Conservation (phyloP, 2,329 filamentous ascomycete species). For the Ophiocordyceps camponoti-leonardi region DNA sequence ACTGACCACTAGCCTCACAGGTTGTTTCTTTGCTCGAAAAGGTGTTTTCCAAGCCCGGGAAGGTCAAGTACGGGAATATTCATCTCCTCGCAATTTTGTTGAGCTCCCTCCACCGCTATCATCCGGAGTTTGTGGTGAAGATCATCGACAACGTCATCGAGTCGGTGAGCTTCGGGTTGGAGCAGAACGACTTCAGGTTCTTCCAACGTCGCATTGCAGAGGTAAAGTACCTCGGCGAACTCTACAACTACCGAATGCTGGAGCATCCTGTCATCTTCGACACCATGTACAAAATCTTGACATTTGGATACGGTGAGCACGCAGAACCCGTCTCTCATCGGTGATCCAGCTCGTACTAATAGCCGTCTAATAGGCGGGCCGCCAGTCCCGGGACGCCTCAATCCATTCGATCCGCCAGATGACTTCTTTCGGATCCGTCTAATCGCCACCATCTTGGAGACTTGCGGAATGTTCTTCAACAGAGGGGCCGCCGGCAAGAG, state of each 20-base stretch:
- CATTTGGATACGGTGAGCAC: constrained; percentile 61
- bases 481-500: constrained; percentile 90
- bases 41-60: constrained; percentile 88
- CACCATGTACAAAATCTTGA: constrained; percentile 83
- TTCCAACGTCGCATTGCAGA: constrained; percentile 90
- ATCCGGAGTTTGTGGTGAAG: constrained; percentile 77
- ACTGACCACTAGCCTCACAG: constrained; percentile 10
- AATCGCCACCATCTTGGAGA: constrained; percentile 78
- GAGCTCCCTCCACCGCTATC: constrained; percentile 77
- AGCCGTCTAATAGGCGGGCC: constrained; percentile 41
- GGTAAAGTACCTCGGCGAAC: constrained; percentile 87
- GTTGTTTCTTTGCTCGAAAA: constrained; percentile 68
- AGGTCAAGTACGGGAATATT: constrained; percentile 95
- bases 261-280: constrained; percentile 94
- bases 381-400: constrained; percentile 61
- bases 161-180: constrained; percentile 70
- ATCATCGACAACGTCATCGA: constrained; percentile 87
- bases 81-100: constrained; percentile 83
- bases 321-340: background rate
- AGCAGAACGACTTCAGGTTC: constrained; percentile 94
- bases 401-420: constrained; percentile 69
- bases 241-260: constrained; percentile 95
- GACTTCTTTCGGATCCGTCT: constrained; percentile 94
- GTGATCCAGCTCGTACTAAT: constrained; percentile 1
- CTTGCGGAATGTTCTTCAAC: constrained; percentile 91